These are phyloP conservation scores for Tricholoma sp. DNA, from an alignment of 768 basidiomycete species.

Conservation along the genomic window DNA sequence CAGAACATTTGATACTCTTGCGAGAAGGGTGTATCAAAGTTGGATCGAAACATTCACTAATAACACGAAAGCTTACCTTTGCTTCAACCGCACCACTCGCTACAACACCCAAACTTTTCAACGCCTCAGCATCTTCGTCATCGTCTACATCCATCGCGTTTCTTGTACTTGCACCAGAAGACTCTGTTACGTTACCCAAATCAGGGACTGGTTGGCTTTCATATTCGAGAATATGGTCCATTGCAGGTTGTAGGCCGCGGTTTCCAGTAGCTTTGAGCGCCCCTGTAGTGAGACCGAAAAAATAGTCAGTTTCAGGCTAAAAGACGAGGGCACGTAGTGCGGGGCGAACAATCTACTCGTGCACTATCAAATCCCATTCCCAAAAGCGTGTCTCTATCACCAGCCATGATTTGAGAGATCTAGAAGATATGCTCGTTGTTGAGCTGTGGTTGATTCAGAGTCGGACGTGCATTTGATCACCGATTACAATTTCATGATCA, in stretches of 20 bases:
- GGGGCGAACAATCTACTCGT: slow-evolving; percentile 75
- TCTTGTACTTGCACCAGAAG: slow-evolving; percentile 20
- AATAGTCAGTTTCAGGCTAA: slow-evolving; percentile 9
- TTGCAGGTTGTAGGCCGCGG: slow-evolving; percentile 83
- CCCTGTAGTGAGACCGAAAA: slow-evolving; percentile 45
- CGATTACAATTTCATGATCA: too few relatives aligned
- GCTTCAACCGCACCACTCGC: slow-evolving; percentile 50
- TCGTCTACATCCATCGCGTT: slow-evolving; percentile 53
- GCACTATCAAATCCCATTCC: slow-evolving; percentile 84
- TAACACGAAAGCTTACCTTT: slow-evolving; percentile 41
- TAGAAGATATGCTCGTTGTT: neutral
- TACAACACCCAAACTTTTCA: slow-evolving; percentile 44
- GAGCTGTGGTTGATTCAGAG: neutral
- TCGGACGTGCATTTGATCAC: neutral
- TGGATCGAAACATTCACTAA: neutral
- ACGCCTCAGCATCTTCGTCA: slow-evolving; percentile 66
- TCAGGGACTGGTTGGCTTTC: slow-evolving; percentile 73
- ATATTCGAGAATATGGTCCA: slow-evolving; percentile 86
- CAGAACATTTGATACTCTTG: slow-evolving; percentile 78
- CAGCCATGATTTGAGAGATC: slow-evolving; percentile 31
- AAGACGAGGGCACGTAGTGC: slow-evolving; percentile 3
- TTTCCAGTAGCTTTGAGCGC: slow-evolving; percentile 80
- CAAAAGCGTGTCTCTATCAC: slow-evolving; percentile 70
- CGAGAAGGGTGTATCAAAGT: neutral
- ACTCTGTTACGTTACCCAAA: slow-evolving; percentile 37